Base-by-base conservation (phyloP, 23 red algal species). In the Gracilaria domingensis region DNA sequence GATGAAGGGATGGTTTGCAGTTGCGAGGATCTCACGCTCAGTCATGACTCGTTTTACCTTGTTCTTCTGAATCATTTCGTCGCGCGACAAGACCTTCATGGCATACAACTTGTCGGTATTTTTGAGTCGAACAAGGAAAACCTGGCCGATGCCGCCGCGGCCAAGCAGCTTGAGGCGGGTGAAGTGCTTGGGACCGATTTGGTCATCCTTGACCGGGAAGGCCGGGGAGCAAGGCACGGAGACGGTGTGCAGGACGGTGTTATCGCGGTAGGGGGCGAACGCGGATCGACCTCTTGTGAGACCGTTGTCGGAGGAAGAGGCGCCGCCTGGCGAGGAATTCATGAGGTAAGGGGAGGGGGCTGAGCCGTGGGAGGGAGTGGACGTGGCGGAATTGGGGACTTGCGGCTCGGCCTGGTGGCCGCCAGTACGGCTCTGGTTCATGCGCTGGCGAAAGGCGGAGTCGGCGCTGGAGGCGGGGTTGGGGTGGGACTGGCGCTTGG, bases 41-140 rank as follows among this genome's bases (percentile, higher is more conserved):
- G 95, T 97, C 88, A 97, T 88, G 24, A 97, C 95, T 9, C 95
- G 83, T 66, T 88, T 81, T 70, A 97, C 95, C 83, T 97, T 97
- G 75, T 97, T 97, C 36, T 85, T 84, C 75, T 69, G 48, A 79
- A 97, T 93, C 89, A 97, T 97, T 74, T 97, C 95, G 59, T 93
- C 91, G 67, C 93, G 93, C 35, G 84, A 93, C 79, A 97, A 73
- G 1, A 93, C 88, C 84, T 89, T 82, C 95, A 93, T 93, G 23
- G 90, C 90, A 57, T 88, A 93, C 24, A 93, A 59, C 86, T 95
- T 95, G 40, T 91, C 82, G 0, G 96, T 98, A 67, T 85, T 93
- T 35, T 84, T 94, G 25, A 98, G 81, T 3, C 92, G 84, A 23
- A 98, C 96, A 20, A 98, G 91, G 49, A 90, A 95, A 20, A 98